phyloP scores from a whole-genome alignment of 805 yeast species.

The Suhomyces sp. region DNA sequence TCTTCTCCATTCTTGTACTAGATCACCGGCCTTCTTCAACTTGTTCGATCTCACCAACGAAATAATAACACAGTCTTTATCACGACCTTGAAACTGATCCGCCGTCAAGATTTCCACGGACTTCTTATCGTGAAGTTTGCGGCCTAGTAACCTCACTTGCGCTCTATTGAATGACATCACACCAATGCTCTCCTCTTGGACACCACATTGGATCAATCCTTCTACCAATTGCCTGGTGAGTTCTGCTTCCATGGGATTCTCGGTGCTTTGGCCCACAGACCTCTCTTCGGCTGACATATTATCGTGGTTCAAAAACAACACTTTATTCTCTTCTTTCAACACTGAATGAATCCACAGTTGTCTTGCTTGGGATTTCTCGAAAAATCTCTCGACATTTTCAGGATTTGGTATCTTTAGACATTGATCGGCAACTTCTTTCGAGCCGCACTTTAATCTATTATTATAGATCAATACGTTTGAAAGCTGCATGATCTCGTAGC shows the following conservation, averaged over 20 bases:
- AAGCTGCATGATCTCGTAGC: constrained; percentile 78
- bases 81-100: constrained; percentile 94
- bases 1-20: constrained; percentile 85
- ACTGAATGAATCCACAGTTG: constrained; percentile 56
- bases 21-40: constrained; percentile 64
- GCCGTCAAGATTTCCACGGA: constrained; percentile 84
- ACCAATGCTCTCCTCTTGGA: constrained; percentile 61
- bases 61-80: constrained; percentile 85
- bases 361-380: background rate
- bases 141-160: constrained; percentile 49
- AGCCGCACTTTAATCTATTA: constrained; percentile 75
- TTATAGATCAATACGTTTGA: constrained; percentile 79
- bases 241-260: constrained; percentile 70
- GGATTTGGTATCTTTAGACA: constrained; percentile 47
- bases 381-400: background rate
- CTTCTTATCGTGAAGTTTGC: constrained; percentile 24
- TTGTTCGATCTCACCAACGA: constrained; percentile 84
- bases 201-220: constrained; percentile 58
- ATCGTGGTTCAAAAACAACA: constrained; percentile 81
- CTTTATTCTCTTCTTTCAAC: constrained; percentile 55
- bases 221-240: constrained; percentile 62
- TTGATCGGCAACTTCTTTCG: constrained; percentile 58
- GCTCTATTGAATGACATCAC: constrained; percentile 87
- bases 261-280: constrained; percentile 60
- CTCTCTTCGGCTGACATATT: constrained; percentile 55